Evolutionary conservation across 371 early-diverging fungal species (phyloP), one percentile per base, ranked within the genome.

Genomic region (Mortierella sp.): DNA sequence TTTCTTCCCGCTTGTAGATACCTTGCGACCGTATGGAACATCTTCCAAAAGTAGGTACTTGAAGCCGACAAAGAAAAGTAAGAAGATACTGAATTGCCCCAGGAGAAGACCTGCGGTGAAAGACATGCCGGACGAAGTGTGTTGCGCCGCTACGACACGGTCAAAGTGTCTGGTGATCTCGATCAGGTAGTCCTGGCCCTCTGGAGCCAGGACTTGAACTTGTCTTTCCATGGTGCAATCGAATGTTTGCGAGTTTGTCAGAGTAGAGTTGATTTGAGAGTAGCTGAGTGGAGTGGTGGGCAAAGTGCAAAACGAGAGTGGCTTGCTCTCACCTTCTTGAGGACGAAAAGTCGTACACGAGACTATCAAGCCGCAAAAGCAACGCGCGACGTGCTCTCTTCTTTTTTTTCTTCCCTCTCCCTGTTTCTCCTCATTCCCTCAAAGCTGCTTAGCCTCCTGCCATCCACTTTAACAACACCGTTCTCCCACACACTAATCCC

Each of bases 21-120:
- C 71, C 71, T 68, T 69, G 55, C 66, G 74, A 49, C 70, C 71
- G 56, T 83, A 88, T 83, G 82, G 67, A n/a, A 84, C 85, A 38
- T 87, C 89, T 55, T 90, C 90, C 58, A 89, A 80, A 31, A 90
- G 80, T 19, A 89, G 69, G 58, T 86, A 90, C 38, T 86, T 84
- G 54, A 90, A 69, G 28, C 83, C 85, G 30, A 87, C 78, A 24
- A 84, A 66, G 45, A 89, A 82, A 13, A 90, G 60, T 8, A 87
- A 23, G 30, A 90, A 72, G 9, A 89, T 82, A 31, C 83, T 84
- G 0, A 87, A 45, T 70, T 89, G 89, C 14, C 90, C 90, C 12
- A 90, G 72, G 30, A 90, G 64, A 31, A 90, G 82, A 0, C 90
- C 90, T 41, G 83, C 79, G 2, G 86, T 62, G 58, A 88, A 88